phyloP scores from a whole-genome alignment of 495 filamentous ascomycete genomes.

The Paragyromitra xinjiangensis region DNA sequence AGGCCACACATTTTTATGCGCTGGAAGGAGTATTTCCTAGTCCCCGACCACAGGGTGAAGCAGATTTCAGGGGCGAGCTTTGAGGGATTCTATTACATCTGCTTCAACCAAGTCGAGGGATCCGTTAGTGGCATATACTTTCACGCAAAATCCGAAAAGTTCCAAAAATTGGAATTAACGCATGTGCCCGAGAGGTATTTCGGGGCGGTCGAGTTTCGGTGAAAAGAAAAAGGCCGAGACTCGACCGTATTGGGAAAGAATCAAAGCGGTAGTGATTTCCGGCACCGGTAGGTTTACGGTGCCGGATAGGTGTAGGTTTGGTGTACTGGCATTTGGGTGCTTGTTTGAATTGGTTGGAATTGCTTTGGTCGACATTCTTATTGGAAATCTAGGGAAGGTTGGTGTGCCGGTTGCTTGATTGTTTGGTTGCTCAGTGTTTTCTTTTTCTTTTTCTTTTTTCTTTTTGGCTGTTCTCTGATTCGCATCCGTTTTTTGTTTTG shows the following conservation, averaged over 20 bases:
- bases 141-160: constrained; percentile 97
- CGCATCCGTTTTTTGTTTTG: constrained; percentile 33
- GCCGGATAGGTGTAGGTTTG: constrained; percentile 27
- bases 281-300: constrained; percentile 34
- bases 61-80: constrained; percentile 94
- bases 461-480: constrained; percentile 26
- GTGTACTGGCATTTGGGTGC: constrained; percentile 46
- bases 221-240: constrained; percentile 56
- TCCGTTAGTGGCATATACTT: constrained; percentile 94
- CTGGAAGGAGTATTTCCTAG: constrained; percentile 99
- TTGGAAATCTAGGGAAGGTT: constrained; percentile 35
- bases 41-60: constrained; percentile 89
- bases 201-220: constrained; percentile 93
- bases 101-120: constrained; percentile 90
- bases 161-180: constrained; percentile 90
- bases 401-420: constrained; percentile 45
- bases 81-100: constrained; percentile 99
- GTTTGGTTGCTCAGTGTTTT: constrained; percentile 28
- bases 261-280: constrained; percentile 21
- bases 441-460: constrained; percentile 22
- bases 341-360: constrained; percentile 46
- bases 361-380: constrained; percentile 33
- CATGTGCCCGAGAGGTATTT: constrained; percentile 90
- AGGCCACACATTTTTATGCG: constrained; percentile 97
- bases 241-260: constrained; percentile 18